Percentiles rank a stretch among this genome's conserved stretches.
Conservation (phyloP, 106 monocot species). For the Cymbidium sinense region DNA sequence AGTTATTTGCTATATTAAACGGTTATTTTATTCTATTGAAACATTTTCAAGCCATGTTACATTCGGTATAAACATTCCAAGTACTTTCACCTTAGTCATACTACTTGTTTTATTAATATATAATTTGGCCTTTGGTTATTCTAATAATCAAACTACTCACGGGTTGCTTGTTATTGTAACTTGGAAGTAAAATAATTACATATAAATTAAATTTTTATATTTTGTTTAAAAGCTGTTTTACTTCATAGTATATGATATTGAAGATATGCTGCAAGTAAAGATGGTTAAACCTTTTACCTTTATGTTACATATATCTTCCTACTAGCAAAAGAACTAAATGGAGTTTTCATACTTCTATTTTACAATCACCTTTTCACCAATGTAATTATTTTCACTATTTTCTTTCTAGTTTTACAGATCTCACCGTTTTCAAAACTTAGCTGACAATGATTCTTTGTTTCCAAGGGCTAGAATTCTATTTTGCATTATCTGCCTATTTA, state of each 20-base stretch:
- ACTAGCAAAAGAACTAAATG: not conserved
- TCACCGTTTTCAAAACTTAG: not conserved
- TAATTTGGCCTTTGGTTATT: not conserved
- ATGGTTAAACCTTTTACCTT: not conserved
- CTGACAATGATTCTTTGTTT: not conserved
- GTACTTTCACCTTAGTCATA: not conserved
- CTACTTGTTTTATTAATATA: not conserved
- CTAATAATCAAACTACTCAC: not conserved
- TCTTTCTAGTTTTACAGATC: not conserved
- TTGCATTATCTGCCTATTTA: not conserved
- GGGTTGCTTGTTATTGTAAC: not conserved
- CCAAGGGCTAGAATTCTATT: not conserved
- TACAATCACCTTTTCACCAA: too few relatives aligned
- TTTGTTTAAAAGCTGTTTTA: not conserved
- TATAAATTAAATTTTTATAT: not conserved
- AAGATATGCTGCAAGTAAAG: not conserved
- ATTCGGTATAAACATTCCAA: not conserved
- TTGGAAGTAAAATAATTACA: not conserved
- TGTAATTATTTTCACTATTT: not conserved
- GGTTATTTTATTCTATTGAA: not conserved
- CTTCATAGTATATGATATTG: not conserved
- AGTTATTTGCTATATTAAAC: not conserved
- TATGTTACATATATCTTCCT: not conserved
- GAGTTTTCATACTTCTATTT: too few relatives aligned
- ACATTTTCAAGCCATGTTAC: not conserved